Conservation (phyloP, 1,284 basidiomycete species). For the Cryptococcus sp. region DNA sequence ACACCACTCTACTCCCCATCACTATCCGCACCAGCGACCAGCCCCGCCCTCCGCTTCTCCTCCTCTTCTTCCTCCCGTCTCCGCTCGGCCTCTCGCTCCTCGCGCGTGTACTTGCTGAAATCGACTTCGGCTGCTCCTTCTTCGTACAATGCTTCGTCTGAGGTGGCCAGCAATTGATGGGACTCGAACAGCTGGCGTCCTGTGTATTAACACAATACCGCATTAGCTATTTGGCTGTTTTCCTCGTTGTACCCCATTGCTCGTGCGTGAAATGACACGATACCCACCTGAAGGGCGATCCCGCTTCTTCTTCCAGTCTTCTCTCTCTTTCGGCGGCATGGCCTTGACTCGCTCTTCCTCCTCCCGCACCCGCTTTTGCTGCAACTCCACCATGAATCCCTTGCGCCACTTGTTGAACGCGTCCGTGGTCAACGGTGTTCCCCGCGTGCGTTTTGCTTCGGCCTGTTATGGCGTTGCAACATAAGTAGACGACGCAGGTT, state of each 20-base stretch:
- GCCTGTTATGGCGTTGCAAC: conserved; percentile 59
- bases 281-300: conserved; percentile 70
- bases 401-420: conserved; percentile 80
- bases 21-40: conserved; percentile 28
- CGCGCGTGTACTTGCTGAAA: conserved; percentile 79
- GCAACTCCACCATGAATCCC: conserved; percentile 71
- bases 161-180: conserved; percentile 66
- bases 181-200: conserved; percentile 87
- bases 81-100: conserved; percentile 62
- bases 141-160: conserved; percentile 71
- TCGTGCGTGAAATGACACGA: neutral
- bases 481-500: neutral
- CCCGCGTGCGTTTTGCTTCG: conserved; percentile 82
- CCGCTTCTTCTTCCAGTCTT: conserved; percentile 73
- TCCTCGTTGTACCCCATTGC: too few species aligned
- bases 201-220: conserved; percentile 39
- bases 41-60: conserved; percentile 27
- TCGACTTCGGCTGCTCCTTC: conserved; percentile 84
- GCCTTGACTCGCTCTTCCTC: conserved; percentile 81
- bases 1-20: conserved; percentile 28
- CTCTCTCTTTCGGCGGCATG: conserved; percentile 79
- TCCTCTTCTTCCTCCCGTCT: conserved; percentile 63
- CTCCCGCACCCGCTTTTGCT: conserved; percentile 63
- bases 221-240: too few species aligned
- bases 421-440: conserved; percentile 82